Percentiles rank a stretch among this genome's conserved stretches.
phyloP scores from a whole-genome alignment of 495 filamentous ascomycete species.

The Sporormia fimetaria region DNA sequence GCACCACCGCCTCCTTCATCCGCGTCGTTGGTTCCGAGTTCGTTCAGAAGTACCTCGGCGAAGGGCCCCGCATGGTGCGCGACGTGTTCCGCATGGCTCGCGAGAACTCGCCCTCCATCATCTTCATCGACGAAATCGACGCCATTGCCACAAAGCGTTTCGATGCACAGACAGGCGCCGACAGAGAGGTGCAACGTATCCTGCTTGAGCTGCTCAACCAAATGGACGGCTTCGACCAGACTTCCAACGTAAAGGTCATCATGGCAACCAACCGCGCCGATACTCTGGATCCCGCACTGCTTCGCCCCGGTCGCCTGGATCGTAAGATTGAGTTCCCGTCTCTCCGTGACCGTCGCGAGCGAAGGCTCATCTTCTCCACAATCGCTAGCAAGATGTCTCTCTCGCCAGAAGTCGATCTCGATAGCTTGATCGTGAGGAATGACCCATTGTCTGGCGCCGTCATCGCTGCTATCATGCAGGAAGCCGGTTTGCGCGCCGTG shows the following conservation, averaged over 20 bases:
- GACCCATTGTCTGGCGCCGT: slow-evolving; percentile 90
- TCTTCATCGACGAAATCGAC: slow-evolving; percentile 99
- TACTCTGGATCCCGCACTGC: slow-evolving; percentile 85
- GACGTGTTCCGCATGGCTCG: slow-evolving; percentile 99
- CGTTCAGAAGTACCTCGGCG: slow-evolving; percentile 96
- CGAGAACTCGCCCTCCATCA: slow-evolving; percentile 95
- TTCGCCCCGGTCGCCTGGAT: slow-evolving; percentile 89
- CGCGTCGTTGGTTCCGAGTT: slow-evolving; percentile 96
- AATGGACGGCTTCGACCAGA: slow-evolving; percentile 99
- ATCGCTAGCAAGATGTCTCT: slow-evolving; percentile 95
- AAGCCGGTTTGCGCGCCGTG: slow-evolving; percentile 88
- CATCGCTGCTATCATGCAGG: slow-evolving; percentile 98
- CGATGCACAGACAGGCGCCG: slow-evolving; percentile 93
- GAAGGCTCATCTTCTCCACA: slow-evolving; percentile 89
- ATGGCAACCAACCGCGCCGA: slow-evolving; percentile 99
- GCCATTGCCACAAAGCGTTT: slow-evolving; percentile 98
- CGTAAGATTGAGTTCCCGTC: slow-evolving; percentile 97
- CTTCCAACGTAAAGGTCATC: slow-evolving; percentile 97
- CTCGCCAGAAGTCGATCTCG: slow-evolving; percentile 89
- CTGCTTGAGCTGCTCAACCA: slow-evolving; percentile 94
- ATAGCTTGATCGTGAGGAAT: slow-evolving; percentile 89
- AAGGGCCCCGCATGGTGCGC: slow-evolving; percentile 96
- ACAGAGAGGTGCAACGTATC: slow-evolving; percentile 96
- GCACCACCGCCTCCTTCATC: slow-evolving; percentile 96
- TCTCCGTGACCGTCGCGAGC: slow-evolving; percentile 81